Base-by-base conservation (phyloP, 2,329 filamentous ascomycete species). In the Curvularia lunata region DNA sequence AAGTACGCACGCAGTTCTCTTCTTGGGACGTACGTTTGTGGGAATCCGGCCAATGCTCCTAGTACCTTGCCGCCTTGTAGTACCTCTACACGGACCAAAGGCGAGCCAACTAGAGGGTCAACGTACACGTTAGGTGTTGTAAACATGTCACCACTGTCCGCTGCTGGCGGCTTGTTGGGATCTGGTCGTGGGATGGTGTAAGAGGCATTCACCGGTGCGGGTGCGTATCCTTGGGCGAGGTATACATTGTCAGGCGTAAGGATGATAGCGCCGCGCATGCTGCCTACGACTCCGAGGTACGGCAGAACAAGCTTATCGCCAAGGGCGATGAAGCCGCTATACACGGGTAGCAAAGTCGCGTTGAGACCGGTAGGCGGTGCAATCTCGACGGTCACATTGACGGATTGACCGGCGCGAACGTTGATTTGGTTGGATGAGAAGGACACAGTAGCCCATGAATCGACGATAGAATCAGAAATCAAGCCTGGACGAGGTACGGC, bases 261-360 rank as follows among this genome's bases (percentile, higher is more conserved):
- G n/a, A 66, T 47, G 5, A 57, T 52, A 2, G 54, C 49, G 12
- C 19, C 38, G 19, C 61, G 61, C 64, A 66, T 63, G 42, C 53
- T 65, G 28, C 60, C 64, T 19, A 54, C 62, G 18, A 66, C 67
- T 2, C 68, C 68, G 3, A 67, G 53, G 30, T 71, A 69, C 4
- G 68, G 67, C 0, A 71, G 28, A 9, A 49, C 38, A 27, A 69
- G 56, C 9, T 57, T 38, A 16, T 52, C 37, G 37, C 48, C 59
- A 3, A 67, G 5, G 12, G 54, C 52, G 27, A 71, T 57, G 43
- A 55, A 69, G 49, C 68, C 68, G 16, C 62, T 64, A 57, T 70
- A 69, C 5, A 70, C 59, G 8, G 68, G 65, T 7, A 69, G 52
- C 5, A 63, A 47, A 5, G 61, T 63, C 5, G 56, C 56, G 40